A percentile compares a stretch with the other conserved stretches of the same genome.
phyloP scores from a whole-genome alignment of 2,329 filamentous ascomycete genomes.

The Mollisia scopiformis region DNA sequence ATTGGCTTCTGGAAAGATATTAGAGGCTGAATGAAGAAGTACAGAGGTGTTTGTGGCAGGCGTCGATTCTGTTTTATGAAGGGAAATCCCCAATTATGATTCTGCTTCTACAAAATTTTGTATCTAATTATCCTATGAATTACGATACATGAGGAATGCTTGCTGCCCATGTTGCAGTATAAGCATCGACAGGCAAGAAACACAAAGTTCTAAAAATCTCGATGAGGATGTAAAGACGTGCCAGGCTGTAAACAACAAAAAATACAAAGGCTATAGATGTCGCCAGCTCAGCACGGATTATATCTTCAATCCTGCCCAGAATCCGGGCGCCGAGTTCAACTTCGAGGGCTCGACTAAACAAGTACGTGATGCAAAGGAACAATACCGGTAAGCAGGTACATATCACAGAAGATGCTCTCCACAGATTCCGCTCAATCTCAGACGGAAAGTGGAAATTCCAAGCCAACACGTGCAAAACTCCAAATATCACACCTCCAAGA shows the following conservation, averaged over 20 bases:
- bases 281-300: too few species aligned
- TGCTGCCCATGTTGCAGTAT: not conserved
- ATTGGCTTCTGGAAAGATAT: constrained; percentile 70
- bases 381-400: not conserved
- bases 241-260: not conserved
- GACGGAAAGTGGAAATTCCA: constrained; percentile 25
- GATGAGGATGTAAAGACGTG: not conserved
- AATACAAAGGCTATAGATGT: not conserved
- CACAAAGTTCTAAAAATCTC: not conserved
- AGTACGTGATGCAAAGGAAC: not conserved
- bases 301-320: too few species aligned
- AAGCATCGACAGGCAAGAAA: not conserved
- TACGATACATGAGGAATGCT: not conserved
- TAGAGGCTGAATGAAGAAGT: too few species aligned
- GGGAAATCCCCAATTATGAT: too few species aligned
- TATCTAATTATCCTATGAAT: not conserved
- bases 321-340: too few species aligned
- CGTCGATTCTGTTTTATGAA: not conserved
- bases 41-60: not conserved
- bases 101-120: too few species aligned
- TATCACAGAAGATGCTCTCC: constrained; percentile 13
- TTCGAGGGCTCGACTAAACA: too few species aligned
- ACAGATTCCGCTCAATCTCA: constrained; percentile 13
- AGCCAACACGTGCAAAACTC: constrained; percentile 20
- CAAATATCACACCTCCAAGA: constrained; percentile 14